Conservation (phyloP, 164 flowering plant genomes). For the Piper longum region DNA sequence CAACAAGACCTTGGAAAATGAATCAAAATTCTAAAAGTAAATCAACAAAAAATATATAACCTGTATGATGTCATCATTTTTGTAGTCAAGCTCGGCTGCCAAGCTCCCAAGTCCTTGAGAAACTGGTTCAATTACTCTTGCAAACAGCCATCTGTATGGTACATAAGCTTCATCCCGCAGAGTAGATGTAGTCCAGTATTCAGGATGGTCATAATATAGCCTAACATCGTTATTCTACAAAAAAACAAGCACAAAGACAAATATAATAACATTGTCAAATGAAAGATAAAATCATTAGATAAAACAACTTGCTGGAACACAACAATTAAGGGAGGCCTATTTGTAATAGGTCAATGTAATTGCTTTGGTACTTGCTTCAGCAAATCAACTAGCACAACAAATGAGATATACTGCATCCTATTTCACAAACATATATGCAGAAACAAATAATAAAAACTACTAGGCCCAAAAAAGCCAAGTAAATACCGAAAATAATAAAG, state of each 20-base stretch:
- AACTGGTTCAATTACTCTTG: constrained; percentile 42
- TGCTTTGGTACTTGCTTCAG: no score
- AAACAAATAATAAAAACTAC: no score
- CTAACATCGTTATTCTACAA: constrained; percentile 56
- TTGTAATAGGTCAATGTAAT: no score
- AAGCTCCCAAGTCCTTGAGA: constrained; percentile 62
- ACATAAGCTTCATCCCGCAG: constrained; percentile 26
- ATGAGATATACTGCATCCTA: no score
- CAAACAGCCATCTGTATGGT: constrained; percentile 32
- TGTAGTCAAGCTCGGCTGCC: constrained; percentile 55
- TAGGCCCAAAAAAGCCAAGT: no score
- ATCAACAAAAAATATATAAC: constrained; percentile 19
- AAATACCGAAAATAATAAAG: no score
- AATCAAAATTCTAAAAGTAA: not conserved
- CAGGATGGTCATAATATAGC: constrained; percentile 38
- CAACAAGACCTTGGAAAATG: not conserved
- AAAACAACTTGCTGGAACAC: not conserved
- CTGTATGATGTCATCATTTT: constrained; percentile 34
- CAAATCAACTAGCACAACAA: no score
- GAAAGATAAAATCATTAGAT: not conserved
- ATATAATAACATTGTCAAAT: not conserved
- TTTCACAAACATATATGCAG: no score
- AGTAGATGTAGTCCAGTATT: constrained; percentile 31
- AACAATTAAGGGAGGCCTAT: no score
- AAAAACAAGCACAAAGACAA: no score